Evolutionary conservation across 805 yeast genomes (phyloP), one percentile per base, ranked within the genome.

Genomic region (Candida insectorum): DNA sequence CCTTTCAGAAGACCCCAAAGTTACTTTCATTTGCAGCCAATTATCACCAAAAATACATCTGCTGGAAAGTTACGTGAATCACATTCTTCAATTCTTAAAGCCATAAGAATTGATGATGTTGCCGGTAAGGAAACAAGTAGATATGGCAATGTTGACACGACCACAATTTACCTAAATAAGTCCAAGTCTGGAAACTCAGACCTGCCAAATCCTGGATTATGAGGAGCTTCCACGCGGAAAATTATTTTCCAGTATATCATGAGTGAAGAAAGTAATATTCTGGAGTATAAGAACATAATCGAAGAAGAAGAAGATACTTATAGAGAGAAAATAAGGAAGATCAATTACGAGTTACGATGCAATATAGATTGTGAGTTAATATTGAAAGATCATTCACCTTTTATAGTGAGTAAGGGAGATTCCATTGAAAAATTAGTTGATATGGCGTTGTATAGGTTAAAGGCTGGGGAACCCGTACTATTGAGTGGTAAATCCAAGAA

Each of bases 101-200:
- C 43, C 9, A 38, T 55, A 6, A 48, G 48, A 10, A 49, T 51
- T 30, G 47, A 51, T 16, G 37, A 42, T 4, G 19, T 47, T 5
- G 33, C 41, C 26, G 51, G 43, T 22, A 24, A 18, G 7, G 37
- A 33, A 15, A 31, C 47, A 7, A 49, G 48, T 26, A 37, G 55
- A 16, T 52, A 52, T 29, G 54, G 55, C 13, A 44, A 44, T 22
- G 39, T 49, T 27, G 56, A 51, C 33, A 48, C 57, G 26, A 45
- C 51, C 24, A 49, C 49, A 13, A 37, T 34, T 4, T 37, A 34
- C 16, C 24, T 50, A 13, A 43, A 42, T 12, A 52, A 49, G n/a
- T n/a, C n/a, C n/a, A n/a, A n/a, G n/a, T n/a, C n/a, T n/a, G n/a
- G n/a, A n/a, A n/a, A n/a, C n/a, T n/a, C n/a, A n/a, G n/a, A n/a